These are phyloP conservation scores for Fusarium pseudograminearum DNA, from an alignment of 2,329 filamentous ascomycete species.

Conservation along the genomic window DNA sequence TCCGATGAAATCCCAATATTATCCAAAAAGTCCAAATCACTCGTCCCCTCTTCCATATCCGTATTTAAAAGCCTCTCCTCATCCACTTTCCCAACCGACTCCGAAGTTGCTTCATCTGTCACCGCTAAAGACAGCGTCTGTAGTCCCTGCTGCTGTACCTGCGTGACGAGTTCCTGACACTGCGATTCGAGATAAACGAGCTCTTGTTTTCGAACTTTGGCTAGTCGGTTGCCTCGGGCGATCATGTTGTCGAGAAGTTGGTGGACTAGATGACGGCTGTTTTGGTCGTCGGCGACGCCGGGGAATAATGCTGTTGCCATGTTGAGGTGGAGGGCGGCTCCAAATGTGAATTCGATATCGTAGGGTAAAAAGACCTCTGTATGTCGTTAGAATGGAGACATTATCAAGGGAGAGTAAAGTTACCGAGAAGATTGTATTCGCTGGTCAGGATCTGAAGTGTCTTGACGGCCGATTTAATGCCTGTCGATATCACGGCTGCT, in stretches of 20 bases:
- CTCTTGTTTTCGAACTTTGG: conserved; percentile 51
- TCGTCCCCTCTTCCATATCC: conserved; percentile 13
- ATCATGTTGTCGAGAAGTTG: conserved; percentile 53
- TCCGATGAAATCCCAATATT: conserved; percentile 55
- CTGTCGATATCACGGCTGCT: conserved; percentile 53
- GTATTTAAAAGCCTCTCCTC: conserved; percentile 14
- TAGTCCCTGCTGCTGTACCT: conserved; percentile 46
- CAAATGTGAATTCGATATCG: conserved; percentile 55
- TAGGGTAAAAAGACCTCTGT: conserved; percentile 55
- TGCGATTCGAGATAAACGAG: conserved; percentile 48
- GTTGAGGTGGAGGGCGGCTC: conserved; percentile 51
- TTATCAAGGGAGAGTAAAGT: no score
- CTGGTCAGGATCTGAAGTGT: conserved; percentile 54
- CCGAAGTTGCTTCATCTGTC: conserved; percentile 21
- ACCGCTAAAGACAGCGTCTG: conserved; percentile 41
- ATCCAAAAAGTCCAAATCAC: conserved; percentile 51
- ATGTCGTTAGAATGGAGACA: neutral
- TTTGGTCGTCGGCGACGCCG: conserved; percentile 43
- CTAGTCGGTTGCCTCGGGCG: conserved; percentile 50
- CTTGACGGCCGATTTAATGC: conserved; percentile 57
- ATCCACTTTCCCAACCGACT: neutral
- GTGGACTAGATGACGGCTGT: conserved; percentile 39
- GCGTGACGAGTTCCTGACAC: conserved; percentile 45
- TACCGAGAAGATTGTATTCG: conserved; percentile 54
- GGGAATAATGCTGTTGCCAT: conserved; percentile 56